phyloP scores from a whole-genome alignment of 164 flowering plant species.

The Annona squamosa region DNA sequence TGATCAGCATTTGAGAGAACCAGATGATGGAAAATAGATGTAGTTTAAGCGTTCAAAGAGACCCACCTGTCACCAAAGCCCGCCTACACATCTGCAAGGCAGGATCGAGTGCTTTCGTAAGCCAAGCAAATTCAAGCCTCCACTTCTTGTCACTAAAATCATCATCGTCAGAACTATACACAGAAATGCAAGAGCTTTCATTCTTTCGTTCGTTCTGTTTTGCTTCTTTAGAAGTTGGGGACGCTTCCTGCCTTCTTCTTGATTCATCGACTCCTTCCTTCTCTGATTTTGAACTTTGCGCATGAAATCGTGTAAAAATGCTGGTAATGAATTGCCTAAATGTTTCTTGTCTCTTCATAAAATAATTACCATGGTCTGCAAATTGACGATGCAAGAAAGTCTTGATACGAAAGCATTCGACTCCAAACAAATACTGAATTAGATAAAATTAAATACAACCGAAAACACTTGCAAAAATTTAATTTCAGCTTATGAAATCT shows the following conservation, averaged over 20 bases:
- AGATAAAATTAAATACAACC: background rate
- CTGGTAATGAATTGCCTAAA: conserved; percentile 24
- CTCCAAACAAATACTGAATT: background rate
- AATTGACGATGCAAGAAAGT: background rate
- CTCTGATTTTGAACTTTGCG: conserved; percentile 34
- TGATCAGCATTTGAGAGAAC: background rate
- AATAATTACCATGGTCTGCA: conserved; percentile 12
- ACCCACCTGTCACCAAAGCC: conserved; percentile 73
- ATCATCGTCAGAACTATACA: conserved; percentile 41
- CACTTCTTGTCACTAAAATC: conserved; percentile 45
- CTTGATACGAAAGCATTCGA: background rate
- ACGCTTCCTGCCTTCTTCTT: conserved; percentile 18
- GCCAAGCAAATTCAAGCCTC: conserved; percentile 80
- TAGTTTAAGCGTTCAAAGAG: background rate
- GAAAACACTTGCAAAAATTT: background rate
- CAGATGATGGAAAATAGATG: background rate
- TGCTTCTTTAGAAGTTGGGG: conserved; percentile 5
- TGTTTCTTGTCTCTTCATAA: conserved; percentile 27
- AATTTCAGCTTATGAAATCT: background rate
- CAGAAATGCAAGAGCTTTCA: conserved; percentile 14
- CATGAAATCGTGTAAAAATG: conserved; percentile 29
- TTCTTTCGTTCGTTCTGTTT: conserved; percentile 10
- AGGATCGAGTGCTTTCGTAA: conserved; percentile 82
- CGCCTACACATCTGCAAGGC: conserved; percentile 68
- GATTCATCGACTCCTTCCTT: conserved; percentile 12